Evolutionary conservation across 148 eudicot genomes (phyloP), one percentile per base, ranked within the genome.

Genomic region (Rhododendron williamsianum): DNA sequence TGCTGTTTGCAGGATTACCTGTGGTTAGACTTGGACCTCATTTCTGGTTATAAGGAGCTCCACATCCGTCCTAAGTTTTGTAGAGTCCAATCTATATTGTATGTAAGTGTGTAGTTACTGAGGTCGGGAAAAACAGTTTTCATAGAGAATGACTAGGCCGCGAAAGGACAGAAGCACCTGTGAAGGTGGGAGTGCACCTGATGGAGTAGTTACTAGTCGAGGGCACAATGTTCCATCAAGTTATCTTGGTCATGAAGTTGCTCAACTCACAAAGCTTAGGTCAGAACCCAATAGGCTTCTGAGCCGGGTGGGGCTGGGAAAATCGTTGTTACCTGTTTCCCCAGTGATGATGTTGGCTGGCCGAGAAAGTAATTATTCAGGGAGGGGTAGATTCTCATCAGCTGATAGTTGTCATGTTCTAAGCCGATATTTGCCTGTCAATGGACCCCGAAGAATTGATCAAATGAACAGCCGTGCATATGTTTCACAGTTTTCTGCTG

Each of bases 401-500:
- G 93, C 95, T 23, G 98, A 96, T 89, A 77, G 89, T 46, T 86
- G 95, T 80, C 96, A 96, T 88, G 89, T 92, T 63, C 77, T 92
- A 49, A 91, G 93, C 89, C 91, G 91, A 78, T 95, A 91, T 89
- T 91, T 96, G 91, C 99, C 99, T 1, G 92, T 91, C 78, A 85
- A 84, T 87, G 92, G 93, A 54, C 99, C 99, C 73, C 86, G 85
- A 82, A 83, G 86, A 52, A 89, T 95, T 41, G 98, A 96, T 83
- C 92, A 90, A 85, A 90, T 91, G 94, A 84, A 86, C 9, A 91
- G 95, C 71, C 83, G 93, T 81, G 98, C 96, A 65, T 96, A 96
- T 88, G 95, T 96, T 27, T 95, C 98, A 0, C 98, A 94, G 80
- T 96, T 94, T 89, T 94, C 98, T 12, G 87, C 86, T 1, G 95